Base-by-base conservation (phyloP, 2,329 filamentous ascomycete genomes). In the Cladosporium sp. region DNA sequence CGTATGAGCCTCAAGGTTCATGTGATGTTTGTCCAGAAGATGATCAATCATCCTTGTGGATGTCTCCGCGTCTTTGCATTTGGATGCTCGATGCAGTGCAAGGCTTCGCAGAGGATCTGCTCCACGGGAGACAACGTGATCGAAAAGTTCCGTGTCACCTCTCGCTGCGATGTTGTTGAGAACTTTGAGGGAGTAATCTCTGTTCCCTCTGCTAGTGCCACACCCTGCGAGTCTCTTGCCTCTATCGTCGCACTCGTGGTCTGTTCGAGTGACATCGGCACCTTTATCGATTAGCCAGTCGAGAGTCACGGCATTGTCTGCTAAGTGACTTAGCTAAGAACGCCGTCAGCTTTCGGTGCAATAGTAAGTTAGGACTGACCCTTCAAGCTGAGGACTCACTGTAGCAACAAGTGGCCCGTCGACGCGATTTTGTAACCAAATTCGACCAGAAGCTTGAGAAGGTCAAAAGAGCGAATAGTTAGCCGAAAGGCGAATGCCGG, bases 61-160 rank as follows among this genome's bases (percentile, higher is more conserved):
- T 15, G 40, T 25, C 14, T 61, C 38, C 2, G 36, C 19, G 36
- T 59, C 59, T 28, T 59, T 47, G 25, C 59, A 59, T 28, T 40
- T 56, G 2, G 59, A 60, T 6, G 38, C 56, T 12, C 40, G 40
- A 19, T 63, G 60, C 5, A 61, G 39, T n/a, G 61, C 60, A 8
- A 61, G 36, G n/a, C 61, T 61, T 2, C 22, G 22, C 1, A 19
- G n/a, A 19, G 55, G 51, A 39, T 58, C 57, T 12, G 61, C 61
- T n/a, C 59, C 61, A 39, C 60, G 45, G 11, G 36, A 28, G 3
- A 61, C 61, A 6, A 61, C 40, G 38, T 61, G 59, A 37, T 61
- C 51, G 22, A 63, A 50, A n/a, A 61, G 30, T 28, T 60, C 52
- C 7, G 58, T 40, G 19, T 63, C 49, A 11, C 59, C 61, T 12